A percentile compares a stretch with the other conserved stretches of the same genome.
phyloP scores from a whole-genome alignment of 768 basidiomycete genomes.

The Mycena amicta region DNA sequence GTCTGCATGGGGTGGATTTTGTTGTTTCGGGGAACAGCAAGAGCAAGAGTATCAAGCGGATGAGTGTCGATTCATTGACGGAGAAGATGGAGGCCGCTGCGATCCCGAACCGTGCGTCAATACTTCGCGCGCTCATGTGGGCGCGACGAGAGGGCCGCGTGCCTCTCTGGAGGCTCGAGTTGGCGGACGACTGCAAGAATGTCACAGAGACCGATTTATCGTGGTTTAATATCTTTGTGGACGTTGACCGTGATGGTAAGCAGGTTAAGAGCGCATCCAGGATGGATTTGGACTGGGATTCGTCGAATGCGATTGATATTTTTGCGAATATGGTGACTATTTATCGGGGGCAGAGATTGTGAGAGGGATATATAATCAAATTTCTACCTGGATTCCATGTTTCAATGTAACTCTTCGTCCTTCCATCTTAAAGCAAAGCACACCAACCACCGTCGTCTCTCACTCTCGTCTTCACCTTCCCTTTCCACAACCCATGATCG shows the following conservation, averaged over 20 bases:
- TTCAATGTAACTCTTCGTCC: slow-evolving; percentile 3
- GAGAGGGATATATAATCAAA: background rate
- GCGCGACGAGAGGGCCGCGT: slow-evolving; percentile 10
- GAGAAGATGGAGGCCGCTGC: background rate
- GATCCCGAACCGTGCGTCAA: background rate
- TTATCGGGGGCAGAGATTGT: background rate
- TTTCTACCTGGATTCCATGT: no score
- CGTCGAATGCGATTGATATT: background rate
- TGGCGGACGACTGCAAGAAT: background rate
- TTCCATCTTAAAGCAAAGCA: slow-evolving; percentile 64
- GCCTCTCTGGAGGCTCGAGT: slow-evolving; percentile 17
- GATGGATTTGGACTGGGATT: background rate
- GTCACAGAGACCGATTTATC: background rate
- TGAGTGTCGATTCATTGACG: background rate
- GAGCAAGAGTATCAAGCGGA: background rate
- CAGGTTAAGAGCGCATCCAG: background rate
- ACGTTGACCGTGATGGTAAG: background rate
- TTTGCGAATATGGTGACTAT: background rate
- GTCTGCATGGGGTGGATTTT: slow-evolving; percentile 14
- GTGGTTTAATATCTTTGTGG: background rate
- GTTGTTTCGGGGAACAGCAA: background rate
- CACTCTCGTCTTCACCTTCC: slow-evolving; percentile 64
- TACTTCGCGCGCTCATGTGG: slow-evolving; percentile 18
- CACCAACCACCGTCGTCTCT: slow-evolving; percentile 71
- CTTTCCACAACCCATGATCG: slow-evolving; percentile 57